A percentile compares a stretch with the other conserved stretches of the same genome.
Conservation (phyloP, 148 eudicot genomes). For the Nyssa sinensis region DNA sequence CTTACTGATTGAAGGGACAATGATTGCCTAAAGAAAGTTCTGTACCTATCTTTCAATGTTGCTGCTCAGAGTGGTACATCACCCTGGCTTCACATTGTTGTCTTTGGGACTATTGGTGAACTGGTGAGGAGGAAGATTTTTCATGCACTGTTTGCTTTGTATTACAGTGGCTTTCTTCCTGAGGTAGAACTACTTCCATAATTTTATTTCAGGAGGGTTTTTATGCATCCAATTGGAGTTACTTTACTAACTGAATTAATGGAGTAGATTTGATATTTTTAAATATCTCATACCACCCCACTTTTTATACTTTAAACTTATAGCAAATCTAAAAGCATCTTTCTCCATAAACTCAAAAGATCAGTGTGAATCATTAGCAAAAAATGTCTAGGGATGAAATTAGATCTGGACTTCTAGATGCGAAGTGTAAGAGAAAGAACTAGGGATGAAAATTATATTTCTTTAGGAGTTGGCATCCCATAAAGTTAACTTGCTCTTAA, state of each 20-base stretch:
- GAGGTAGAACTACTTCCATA: conserved; percentile 21
- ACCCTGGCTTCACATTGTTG: conserved; percentile 25
- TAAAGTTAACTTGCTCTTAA: background rate
- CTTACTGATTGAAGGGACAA: conserved; percentile 1
- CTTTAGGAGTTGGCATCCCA: background rate
- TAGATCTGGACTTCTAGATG: background rate
- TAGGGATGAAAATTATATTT: background rate
- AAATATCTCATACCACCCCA: background rate
- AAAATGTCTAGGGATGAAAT: background rate
- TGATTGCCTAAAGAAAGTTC: conserved; percentile 8
- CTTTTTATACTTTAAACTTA: background rate
- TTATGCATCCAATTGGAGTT: background rate
- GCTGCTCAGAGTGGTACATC: background rate
- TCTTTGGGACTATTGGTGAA: conserved; percentile 38
- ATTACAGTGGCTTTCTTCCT: conserved; percentile 37
- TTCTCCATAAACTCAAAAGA: background rate
- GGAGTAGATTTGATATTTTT: background rate
- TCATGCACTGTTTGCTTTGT: conserved; percentile 46
- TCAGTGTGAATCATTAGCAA: background rate
- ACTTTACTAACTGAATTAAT: background rate
- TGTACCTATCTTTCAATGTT: conserved; percentile 1
- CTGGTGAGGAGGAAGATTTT: conserved; percentile 37
- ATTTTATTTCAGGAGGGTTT: background rate
- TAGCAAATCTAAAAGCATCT: background rate
- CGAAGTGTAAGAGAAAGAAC: background rate